Evolutionary conservation across 2,329 filamentous ascomycete species (phyloP).

Genomic region (Penicillium corylophilum): DNA sequence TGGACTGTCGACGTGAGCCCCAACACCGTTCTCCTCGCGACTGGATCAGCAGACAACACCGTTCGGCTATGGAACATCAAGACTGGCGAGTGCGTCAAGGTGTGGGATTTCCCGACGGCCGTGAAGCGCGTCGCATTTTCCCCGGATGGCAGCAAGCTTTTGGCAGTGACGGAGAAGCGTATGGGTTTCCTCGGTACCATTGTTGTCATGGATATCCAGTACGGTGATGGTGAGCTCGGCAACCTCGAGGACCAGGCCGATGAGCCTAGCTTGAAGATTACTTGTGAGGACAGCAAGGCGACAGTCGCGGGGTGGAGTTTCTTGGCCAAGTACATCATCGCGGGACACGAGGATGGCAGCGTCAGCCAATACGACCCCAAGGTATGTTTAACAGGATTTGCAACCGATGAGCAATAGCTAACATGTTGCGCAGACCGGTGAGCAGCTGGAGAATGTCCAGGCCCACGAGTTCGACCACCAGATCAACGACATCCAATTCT

Average conservation of each 20-base stretch:
- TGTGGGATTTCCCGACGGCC: conserved; percentile 94
- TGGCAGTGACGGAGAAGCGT: conserved; percentile 97
- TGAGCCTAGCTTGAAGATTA: conserved; percentile 81
- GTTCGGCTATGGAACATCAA: conserved; percentile 96
- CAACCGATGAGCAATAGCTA: conserved; percentile 6
- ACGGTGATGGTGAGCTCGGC: conserved; percentile 58
- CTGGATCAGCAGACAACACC: conserved; percentile 96
- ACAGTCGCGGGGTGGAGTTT: conserved; percentile 98
- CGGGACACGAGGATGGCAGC: conserved; percentile 93
- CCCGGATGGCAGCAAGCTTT: conserved; percentile 83
- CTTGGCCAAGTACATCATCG: conserved; percentile 91
- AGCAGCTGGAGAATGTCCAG: conserved; percentile 75
- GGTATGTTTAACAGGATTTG: conserved; percentile 46
- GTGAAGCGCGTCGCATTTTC: conserved; percentile 98
- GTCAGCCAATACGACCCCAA: conserved; percentile 90
- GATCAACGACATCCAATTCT: conserved; percentile 95
- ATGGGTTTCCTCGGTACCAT: conserved; percentile 96
- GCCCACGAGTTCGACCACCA: conserved; percentile 79
- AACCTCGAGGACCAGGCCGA: conserved; percentile 75
- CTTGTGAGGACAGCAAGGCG: conserved; percentile 93
- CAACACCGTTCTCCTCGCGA: conserved; percentile 85
- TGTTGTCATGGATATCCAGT: conserved; percentile 84
- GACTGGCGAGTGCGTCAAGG: conserved; percentile 89
- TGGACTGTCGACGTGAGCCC: conserved; percentile 98
- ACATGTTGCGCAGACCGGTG: conserved; percentile 63